Base-by-base conservation (phyloP, 257 asterid genomes). In the Paraleonurus japonicus region DNA sequence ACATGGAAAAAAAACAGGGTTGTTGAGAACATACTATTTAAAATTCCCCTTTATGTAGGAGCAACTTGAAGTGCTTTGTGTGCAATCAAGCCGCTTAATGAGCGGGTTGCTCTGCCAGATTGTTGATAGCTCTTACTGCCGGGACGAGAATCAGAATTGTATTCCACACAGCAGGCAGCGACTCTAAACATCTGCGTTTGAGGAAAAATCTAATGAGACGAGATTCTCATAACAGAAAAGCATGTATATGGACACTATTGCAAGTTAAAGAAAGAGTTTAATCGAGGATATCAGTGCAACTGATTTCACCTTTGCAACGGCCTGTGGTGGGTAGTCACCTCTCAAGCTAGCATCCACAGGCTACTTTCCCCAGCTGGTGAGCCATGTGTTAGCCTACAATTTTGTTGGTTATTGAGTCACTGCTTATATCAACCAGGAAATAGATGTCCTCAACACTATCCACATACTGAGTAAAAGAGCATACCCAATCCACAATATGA, bases 261-360 rank as follows among this genome's bases (percentile, higher is more conserved):
- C 33, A 41, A 3, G 16, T 41, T 41, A 15, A 41, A 41, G 10
- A 12, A 41, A 41, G n/a, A n/a, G n/a, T n/a, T n/a, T n/a, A n/a
- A n/a, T n/a, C n/a, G n/a, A n/a, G n/a, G n/a, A n/a, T n/a, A n/a
- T n/a, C n/a, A n/a, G n/a, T n/a, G n/a, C n/a, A n/a, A n/a, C n/a
- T n/a, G n/a, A n/a, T n/a, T n/a, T n/a, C n/a, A n/a, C n/a, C n/a
- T n/a, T n/a, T n/a, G n/a, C n/a, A n/a, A n/a, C n/a, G n/a, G n/a
- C n/a, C n/a, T n/a, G n/a, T n/a, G n/a, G n/a, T n/a, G n/a, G n/a
- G n/a, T n/a, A n/a, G n/a, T n/a, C n/a, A n/a, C 78, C 80, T 12
- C 64, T 60, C 65, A 84, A 61, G 72, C 86, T 79, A 71, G 77
- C 71, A 55, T 84, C 89, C 53, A 84, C 83, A 50, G 85, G 77